A percentile compares a stretch with the other conserved stretches of the same genome.
Conservation (phyloP, 257 asterid genomes). For the Nicotiana tabacum region DNA sequence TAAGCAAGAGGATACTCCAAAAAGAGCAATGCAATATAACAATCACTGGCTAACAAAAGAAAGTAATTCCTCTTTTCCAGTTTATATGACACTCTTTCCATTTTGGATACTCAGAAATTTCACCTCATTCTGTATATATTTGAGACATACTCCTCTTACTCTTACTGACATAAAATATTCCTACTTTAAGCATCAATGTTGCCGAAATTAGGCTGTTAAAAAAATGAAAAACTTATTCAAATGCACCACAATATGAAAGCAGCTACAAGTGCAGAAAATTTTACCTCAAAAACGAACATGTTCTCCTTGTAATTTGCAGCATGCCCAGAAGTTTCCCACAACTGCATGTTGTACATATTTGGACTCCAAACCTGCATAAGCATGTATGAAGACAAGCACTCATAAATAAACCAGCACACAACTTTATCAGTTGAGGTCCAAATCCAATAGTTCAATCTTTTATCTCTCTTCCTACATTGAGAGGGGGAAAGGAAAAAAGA, state of each 20-base stretch:
- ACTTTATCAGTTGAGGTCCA: neutral
- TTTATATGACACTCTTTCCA: neutral
- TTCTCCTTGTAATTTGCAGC: conserved; percentile 99
- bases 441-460: neutral
- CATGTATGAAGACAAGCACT: conserved; percentile 18
- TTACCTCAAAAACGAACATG: conserved; percentile 92
- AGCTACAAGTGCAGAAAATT: conserved; percentile 4
- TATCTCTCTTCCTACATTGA: neutral
- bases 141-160: neutral
- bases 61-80: neutral
- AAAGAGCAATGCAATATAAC: neutral
- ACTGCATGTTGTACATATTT: conserved; percentile 92
- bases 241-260: neutral
- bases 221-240: neutral
- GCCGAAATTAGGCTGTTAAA: neutral
- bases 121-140: neutral
- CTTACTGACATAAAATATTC: neutral
- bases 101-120: neutral
- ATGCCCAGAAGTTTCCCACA: conserved; percentile 99
- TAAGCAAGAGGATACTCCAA: conserved; percentile 11
- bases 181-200: neutral
- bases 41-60: neutral
- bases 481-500: neutral
- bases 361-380: conserved; percentile 74
- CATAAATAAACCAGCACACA: neutral